Percentiles rank a stretch among this genome's conserved stretches.
These are phyloP conservation scores for Neonectria neomacrospora DNA, from an alignment of 2,329 filamentous ascomycete genomes.

Conservation along the genomic window DNA sequence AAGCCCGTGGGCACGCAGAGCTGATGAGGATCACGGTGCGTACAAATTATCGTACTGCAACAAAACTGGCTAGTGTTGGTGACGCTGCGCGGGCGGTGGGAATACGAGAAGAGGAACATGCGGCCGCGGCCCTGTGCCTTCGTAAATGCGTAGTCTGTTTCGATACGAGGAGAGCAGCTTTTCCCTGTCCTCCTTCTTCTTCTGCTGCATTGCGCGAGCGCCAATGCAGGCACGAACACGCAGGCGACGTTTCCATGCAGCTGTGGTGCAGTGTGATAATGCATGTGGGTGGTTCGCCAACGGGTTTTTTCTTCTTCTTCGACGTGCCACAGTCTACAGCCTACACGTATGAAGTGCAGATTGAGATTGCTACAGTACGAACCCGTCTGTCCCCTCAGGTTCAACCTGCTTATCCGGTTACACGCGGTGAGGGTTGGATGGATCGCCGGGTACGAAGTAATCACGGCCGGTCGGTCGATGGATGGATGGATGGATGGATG, in stretches of 20 bases:
- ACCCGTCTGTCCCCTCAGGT: too few relatives aligned
- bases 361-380: too few relatives aligned
- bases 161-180: slow-evolving; percentile 2
- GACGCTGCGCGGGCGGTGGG: slow-evolving; percentile 19
- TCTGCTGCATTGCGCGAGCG: slow-evolving; percentile 1
- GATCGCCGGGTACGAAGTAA: background rate
- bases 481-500: background rate
- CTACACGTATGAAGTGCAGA: background rate
- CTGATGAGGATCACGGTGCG: too few relatives aligned
- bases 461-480: background rate
- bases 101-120: slow-evolving; percentile 23
- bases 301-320: background rate
- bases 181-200: background rate
- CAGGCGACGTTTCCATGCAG: slow-evolving; percentile 15
- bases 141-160: background rate
- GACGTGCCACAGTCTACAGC: background rate
- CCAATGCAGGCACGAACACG: slow-evolving; percentile 21
- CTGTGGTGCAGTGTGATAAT: slow-evolving; percentile 21
- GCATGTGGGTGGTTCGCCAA: slow-evolving; percentile 8
- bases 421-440: background rate
- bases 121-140: background rate
- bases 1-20: background rate
- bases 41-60: background rate
- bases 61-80: slow-evolving; percentile 11
- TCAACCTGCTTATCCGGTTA: background rate